A percentile compares a stretch with the other conserved stretches of the same genome.
Conservation (phyloP, 345 rosid species). For the Melaleuca quinquenervia region DNA sequence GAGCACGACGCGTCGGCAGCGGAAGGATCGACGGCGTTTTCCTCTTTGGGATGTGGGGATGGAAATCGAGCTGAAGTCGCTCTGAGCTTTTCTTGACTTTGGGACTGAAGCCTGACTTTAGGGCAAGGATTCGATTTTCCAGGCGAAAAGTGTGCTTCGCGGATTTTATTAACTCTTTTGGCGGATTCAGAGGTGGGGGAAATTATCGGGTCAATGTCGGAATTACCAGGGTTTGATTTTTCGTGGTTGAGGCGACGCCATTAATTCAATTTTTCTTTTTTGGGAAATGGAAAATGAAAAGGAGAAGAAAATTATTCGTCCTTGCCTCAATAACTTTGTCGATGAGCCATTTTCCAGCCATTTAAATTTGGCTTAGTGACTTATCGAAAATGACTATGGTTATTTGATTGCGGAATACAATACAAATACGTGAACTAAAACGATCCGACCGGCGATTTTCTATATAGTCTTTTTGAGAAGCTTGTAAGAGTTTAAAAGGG, state of each 20-base stretch:
- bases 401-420: not conserved
- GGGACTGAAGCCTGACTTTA: not conserved
- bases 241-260: not conserved
- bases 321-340: not conserved
- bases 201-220: not conserved
- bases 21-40: not conserved
- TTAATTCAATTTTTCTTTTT: not conserved
- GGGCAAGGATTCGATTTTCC: conserved; percentile 4
- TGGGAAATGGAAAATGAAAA: not conserved
- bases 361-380: not conserved
- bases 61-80: not conserved
- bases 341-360: not conserved
- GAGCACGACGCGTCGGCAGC: not conserved
- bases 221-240: not conserved
- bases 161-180: not conserved
- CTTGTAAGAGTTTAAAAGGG: not conserved
- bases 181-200: not conserved
- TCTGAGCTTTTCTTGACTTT: not conserved
- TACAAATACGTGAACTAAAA: not conserved
- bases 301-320: not conserved
- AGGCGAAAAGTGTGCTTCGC: not conserved
- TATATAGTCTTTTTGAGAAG: not conserved
- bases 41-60: not conserved
- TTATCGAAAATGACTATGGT: not conserved
- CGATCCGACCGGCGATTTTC: not conserved